phyloP scores from a whole-genome alignment of 208 protist genomes.

The Plasmodiophora brassicae region DNA sequence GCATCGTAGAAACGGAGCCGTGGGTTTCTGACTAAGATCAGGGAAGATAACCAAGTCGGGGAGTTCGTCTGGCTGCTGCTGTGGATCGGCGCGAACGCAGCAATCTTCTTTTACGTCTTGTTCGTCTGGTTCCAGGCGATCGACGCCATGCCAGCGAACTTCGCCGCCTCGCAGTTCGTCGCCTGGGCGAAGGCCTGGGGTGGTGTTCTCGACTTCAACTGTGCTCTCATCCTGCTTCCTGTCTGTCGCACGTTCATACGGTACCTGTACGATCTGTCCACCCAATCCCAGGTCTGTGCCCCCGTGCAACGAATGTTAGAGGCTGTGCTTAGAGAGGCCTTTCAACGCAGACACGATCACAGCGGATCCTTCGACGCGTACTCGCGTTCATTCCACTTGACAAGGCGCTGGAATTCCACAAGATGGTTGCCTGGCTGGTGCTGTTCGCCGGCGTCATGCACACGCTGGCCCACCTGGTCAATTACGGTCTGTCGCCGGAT shows the following conservation, averaged over 20 bases:
- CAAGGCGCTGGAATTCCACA: constrained; percentile 37
- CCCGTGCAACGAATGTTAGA: not conserved
- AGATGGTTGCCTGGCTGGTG: constrained; percentile 8
- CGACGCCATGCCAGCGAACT: not conserved
- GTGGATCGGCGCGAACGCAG: not conserved
- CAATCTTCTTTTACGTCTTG: not conserved
- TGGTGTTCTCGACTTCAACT: constrained; percentile 28
- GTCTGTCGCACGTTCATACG: constrained; percentile 27
- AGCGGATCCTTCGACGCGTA: not conserved
- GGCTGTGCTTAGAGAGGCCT: not conserved
- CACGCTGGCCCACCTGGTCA: not conserved
- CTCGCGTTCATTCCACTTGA: constrained; percentile 35
- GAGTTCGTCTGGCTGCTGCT: not conserved
- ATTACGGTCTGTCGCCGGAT: constrained; percentile 27
- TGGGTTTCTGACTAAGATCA: not conserved
- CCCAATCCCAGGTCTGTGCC: constrained; percentile 1
- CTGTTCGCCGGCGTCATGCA: constrained; percentile 20
- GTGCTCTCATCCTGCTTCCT: constrained; percentile 22
- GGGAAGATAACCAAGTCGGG: not conserved
- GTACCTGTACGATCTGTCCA: constrained; percentile 8
- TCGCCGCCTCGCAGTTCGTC: constrained; percentile 20
- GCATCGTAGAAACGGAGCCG: not conserved
- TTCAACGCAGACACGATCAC: not conserved
- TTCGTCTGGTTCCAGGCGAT: not conserved
- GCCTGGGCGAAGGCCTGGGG: constrained; percentile 31